Base-by-base conservation (phyloP, 257 asterid genomes). In the Salvia rosmarinus region DNA sequence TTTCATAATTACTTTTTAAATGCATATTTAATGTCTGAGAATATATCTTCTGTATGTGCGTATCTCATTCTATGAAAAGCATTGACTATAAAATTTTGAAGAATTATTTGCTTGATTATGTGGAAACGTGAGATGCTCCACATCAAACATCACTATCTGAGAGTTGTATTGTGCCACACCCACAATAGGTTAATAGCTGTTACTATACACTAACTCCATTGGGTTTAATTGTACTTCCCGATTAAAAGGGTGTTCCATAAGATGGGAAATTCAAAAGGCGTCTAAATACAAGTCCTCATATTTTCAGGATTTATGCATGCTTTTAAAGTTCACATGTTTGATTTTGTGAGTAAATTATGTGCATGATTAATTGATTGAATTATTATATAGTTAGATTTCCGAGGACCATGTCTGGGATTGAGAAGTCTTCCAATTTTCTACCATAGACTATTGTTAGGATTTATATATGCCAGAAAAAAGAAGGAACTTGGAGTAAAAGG, bases 371-470 rank as follows among this genome's bases (percentile, higher is more conserved):
- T 13, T 10, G 50, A 40, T 40, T 21, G 54, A 46, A 39, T 20
- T 40, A 13, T 43, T 43, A 64, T 5, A 21, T 42, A 19, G 40
- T 13, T 13, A 64, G 55, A 43, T 14, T 64, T 8, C 13, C 0
- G 3, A 17, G 14, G 14, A 19, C 23, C 13, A 12, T 20, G 17
- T 13, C 21, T 34, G 20, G 64, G 23, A 17, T 34, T n/a, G 4
- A 50, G 17, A 17, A 50, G 11, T 0, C 12, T 6, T 54, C 20
- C 64, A 52, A 17, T 39, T 51, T 64, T 61, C 46, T n/a, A n/a
- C 43, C 13, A 21, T 63, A 56, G 52, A 46, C 20, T 23, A 66
- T 35, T 60, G 20, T 10, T 66, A 34, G 70, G 57, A 70, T 40
- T 55, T 39, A 17, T 58, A 46, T 39, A 23, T 64, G 56, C 68